phyloP scores from a whole-genome alignment of 495 filamentous ascomycete genomes.

The Annulohypoxylon bovei region DNA sequence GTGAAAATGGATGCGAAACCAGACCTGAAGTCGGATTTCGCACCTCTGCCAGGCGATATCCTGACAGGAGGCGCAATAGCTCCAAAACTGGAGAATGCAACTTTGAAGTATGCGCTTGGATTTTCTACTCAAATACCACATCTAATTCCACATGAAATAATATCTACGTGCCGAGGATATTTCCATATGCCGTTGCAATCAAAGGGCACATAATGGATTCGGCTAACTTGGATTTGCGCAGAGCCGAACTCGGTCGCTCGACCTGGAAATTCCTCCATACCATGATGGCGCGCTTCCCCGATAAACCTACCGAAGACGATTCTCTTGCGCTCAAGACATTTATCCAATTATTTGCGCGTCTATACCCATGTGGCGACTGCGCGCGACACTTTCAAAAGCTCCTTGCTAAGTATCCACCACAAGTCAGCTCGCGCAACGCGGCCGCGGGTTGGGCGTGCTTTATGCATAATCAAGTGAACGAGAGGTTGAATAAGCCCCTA shows the following conservation, averaged over 20 bases:
- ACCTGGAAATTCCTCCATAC: constrained; percentile 96
- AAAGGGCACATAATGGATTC: background rate
- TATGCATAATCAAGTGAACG: constrained; percentile 95
- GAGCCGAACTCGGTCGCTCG: constrained; percentile 87
- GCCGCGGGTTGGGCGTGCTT: constrained; percentile 94
- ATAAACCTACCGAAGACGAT: constrained; percentile 83
- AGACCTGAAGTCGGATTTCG: constrained; percentile 37
- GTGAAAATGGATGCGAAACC: background rate
- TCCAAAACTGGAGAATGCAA: constrained; percentile 91
- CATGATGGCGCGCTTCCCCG: constrained; percentile 92
- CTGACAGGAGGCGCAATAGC: constrained; percentile 84
- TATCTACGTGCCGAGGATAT: constrained; percentile 18
- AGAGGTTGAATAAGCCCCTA: constrained; percentile 77
- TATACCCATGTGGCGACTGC: constrained; percentile 97
- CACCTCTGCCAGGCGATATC: constrained; percentile 47
- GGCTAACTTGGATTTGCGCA: constrained; percentile 49
- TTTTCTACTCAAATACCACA: background rate
- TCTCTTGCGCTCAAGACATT: constrained; percentile 83
- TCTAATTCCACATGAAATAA: constrained; percentile 3
- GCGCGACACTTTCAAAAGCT: constrained; percentile 89
- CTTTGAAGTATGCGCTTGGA: constrained; percentile 70
- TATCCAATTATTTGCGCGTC: constrained; percentile 86
- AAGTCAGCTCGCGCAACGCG: constrained; percentile 81
- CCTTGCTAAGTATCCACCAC: constrained; percentile 85
- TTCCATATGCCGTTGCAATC: background rate